Conservation (phyloP, 768 basidiomycete species). For the Pseudohyphozyma bogoriensis region DNA sequence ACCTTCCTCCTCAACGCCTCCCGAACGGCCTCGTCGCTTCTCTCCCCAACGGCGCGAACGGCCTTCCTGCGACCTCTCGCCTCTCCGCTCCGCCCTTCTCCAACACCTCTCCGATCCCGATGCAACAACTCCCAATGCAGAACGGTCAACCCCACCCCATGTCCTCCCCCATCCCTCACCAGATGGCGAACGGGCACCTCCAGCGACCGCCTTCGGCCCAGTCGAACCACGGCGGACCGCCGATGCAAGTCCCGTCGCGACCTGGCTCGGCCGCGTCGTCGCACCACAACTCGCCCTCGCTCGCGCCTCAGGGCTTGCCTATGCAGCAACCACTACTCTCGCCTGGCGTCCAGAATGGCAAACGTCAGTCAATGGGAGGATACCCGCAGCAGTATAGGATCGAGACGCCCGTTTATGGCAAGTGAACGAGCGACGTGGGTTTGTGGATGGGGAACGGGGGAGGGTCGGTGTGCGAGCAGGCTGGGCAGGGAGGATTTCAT, state of each 20-base stretch:
- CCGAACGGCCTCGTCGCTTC: slow-evolving; percentile 4
- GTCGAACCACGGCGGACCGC: not conserved
- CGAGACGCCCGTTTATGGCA: too few relatives aligned
- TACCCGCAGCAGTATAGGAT: not conserved
- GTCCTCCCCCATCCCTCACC: not conserved
- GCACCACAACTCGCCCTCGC: not conserved
- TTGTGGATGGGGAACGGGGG: not conserved
- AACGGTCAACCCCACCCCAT: not conserved
- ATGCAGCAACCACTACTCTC: not conserved
- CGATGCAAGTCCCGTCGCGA: slow-evolving; percentile 1
- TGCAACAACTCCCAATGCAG: not conserved
- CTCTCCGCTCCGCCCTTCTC: slow-evolving; percentile 18
- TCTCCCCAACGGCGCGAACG: slow-evolving; percentile 12
- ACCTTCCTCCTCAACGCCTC: not conserved
- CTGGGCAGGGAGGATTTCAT: not conserved
- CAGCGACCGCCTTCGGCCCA: not conserved
- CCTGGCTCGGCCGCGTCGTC: slow-evolving; percentile 2
- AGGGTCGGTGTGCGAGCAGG: not conserved
- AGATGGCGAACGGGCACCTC: not conserved
- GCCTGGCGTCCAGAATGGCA: not conserved
- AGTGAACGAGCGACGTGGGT: not conserved
- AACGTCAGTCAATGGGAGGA: not conserved
- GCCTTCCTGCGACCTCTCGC: slow-evolving; percentile 16
- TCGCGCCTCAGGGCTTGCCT: not conserved
- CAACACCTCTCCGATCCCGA: not conserved